A percentile compares a stretch with the other conserved stretches of the same genome.
These are phyloP conservation scores for Parasarocladium wereldwijsianum DNA, from an alignment of 2,329 filamentous ascomycete genomes.

Conservation along the genomic window DNA sequence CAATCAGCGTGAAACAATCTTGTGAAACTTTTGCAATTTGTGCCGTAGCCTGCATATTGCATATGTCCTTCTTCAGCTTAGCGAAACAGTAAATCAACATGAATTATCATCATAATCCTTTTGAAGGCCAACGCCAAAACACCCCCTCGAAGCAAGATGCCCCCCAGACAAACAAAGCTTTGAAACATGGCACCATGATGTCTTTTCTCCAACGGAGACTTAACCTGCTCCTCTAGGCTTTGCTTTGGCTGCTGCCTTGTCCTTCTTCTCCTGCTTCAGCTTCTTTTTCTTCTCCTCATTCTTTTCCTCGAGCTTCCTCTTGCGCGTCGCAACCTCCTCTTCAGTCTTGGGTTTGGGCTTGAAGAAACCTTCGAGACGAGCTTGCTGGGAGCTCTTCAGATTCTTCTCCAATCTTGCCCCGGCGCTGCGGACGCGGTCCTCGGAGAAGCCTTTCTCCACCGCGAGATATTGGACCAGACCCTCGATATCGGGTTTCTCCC, in stretches of 20 bases:
- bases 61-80: not conserved
- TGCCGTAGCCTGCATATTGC: not conserved
- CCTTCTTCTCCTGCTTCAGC: conserved; percentile 84
- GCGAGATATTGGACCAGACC: conserved; percentile 83
- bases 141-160: not conserved
- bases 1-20: not conserved
- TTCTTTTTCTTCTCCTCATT: conserved; percentile 90
- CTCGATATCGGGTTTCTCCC: conserved; percentile 85
- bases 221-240: conserved; percentile 58
- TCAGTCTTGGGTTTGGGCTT: conserved; percentile 82
- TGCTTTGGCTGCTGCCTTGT: conserved; percentile 80
- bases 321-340: conserved; percentile 68
- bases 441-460: conserved; percentile 89
- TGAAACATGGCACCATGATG: too few species aligned
- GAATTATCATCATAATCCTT: not conserved
- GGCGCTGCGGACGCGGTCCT: conserved; percentile 74
- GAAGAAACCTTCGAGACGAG: conserved; percentile 90
- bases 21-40: not conserved
- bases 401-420: conserved; percentile 76
- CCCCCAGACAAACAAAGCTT: not conserved
- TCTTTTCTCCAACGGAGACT: conserved; percentile 1
- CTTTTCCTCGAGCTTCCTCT: conserved; percentile 90
- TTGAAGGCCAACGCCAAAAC: conserved; percentile 3
- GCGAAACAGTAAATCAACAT: not conserved
- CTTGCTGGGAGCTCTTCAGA: conserved; percentile 80